Conservation (phyloP, 768 basidiomycete species). For the Clavaria fumosa region DNA sequence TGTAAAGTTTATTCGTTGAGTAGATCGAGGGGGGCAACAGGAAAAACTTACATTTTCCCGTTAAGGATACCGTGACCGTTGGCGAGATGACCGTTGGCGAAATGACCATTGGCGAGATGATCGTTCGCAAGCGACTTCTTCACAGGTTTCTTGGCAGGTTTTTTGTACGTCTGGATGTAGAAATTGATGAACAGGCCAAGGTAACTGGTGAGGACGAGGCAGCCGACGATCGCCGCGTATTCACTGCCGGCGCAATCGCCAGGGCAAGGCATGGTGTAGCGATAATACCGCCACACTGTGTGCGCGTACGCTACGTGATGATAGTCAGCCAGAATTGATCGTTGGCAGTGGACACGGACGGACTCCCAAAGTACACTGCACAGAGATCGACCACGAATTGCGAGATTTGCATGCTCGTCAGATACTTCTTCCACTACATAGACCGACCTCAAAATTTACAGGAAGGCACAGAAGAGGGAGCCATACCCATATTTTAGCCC, state of each 20-base stretch:
- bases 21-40: too few species aligned
- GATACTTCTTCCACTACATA: slow-evolving; percentile 91
- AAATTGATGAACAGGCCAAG: slow-evolving; percentile 93
- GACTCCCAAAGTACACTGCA: slow-evolving; percentile 90
- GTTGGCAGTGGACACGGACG: slow-evolving; percentile 16
- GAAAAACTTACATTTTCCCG: slow-evolving; percentile 14
- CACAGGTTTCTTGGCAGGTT: slow-evolving; percentile 32
- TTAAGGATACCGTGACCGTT: slow-evolving; percentile 32
- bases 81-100: too few species aligned
- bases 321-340: slow-evolving; percentile 5
- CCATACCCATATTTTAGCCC: slow-evolving; percentile 87
- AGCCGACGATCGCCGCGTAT: slow-evolving; percentile 78
- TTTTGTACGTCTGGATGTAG: slow-evolving; percentile 76
- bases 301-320: slow-evolving; percentile 55
- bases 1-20: too few species aligned
- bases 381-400: slow-evolving; percentile 91
- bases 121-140: too few species aligned
- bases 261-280: slow-evolving; percentile 42
- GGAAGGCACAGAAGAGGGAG: neutral
- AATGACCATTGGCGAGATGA: too few species aligned
- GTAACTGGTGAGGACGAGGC: slow-evolving; percentile 76
- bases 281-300: slow-evolving; percentile 52
- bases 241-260: slow-evolving; percentile 85
- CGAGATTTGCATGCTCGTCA: slow-evolving; percentile 91
- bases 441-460: slow-evolving; percentile 4